Conservation (phyloP, 345 rosid species). For the Citrus cavaleriei region DNA sequence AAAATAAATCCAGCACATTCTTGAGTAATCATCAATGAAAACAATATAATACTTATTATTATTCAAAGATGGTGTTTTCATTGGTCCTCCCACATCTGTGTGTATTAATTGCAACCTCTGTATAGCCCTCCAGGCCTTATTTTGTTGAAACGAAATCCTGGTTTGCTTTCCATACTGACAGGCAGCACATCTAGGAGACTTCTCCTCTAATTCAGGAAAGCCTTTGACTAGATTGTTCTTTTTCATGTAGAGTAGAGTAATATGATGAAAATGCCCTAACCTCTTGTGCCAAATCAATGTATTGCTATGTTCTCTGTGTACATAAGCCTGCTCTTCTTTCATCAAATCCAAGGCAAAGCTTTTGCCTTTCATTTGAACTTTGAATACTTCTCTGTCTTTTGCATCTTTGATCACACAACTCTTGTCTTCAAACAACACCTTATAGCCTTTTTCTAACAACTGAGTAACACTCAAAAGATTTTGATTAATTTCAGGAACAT, state of each 20-base stretch:
- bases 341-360: neutral
- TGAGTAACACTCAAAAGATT: neutral
- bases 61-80: neutral
- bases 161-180: too few species aligned
- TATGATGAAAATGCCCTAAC: constrained; percentile 5
- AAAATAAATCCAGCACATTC: too few species aligned
- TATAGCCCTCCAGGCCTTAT: neutral
- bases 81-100: neutral
- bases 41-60: too few species aligned
- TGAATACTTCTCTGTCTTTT: constrained; percentile 3
- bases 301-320: neutral
- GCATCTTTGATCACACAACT: neutral
- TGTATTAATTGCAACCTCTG: neutral
- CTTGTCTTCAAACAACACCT: neutral
- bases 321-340: neutral
- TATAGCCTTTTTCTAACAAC: neutral
- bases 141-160: too few species aligned
- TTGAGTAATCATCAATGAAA: too few species aligned
- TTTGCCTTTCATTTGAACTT: constrained; percentile 1
- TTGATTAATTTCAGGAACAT: neutral
- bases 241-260: too few species aligned
- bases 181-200: too few species aligned
- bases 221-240: too few species aligned
- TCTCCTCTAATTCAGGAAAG: too few species aligned
- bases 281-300: neutral